Evolutionary conservation across 176 grass and related monocot genomes (phyloP).

Genomic region (Hyparrhenia diplandra): DNA sequence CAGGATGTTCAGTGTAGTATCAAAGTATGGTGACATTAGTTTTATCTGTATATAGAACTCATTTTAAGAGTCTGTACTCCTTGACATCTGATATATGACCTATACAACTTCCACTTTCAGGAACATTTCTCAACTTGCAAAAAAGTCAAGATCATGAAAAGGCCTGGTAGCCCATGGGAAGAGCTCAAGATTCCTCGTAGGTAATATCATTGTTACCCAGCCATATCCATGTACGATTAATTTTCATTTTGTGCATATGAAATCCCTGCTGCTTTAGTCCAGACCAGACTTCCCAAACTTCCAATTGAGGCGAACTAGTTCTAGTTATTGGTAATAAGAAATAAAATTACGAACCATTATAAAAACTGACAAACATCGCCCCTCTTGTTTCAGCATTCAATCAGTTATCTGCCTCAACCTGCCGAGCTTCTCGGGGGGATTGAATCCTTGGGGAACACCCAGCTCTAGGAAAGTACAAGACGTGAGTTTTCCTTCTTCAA

Average conservation of each 20-base stretch:
- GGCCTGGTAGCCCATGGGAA: constrained; percentile 54
- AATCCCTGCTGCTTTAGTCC: neutral
- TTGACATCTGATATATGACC: constrained; percentile 12
- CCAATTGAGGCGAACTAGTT: neutral
- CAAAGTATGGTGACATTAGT: neutral
- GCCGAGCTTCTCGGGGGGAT: constrained; percentile 79
- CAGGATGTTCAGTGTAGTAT: neutral
- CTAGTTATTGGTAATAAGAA: neutral
- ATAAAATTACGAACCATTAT: neutral
- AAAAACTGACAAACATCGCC: neutral
- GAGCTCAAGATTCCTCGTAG: constrained; percentile 69
- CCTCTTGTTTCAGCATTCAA: constrained; percentile 51
- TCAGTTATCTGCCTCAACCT: constrained; percentile 77
- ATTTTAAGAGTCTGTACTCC: neutral
- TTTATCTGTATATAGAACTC: neutral
- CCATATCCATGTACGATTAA: neutral
- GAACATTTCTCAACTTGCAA: constrained; percentile 95
- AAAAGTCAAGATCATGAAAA: constrained; percentile 88
- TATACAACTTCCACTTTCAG: constrained; percentile 41
- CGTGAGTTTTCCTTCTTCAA: constrained; percentile 36
- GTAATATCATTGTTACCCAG: constrained; percentile 21
- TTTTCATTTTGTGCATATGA: neutral
- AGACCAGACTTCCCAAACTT: too few species aligned
- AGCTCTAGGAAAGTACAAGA: constrained; percentile 37
- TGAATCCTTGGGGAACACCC: constrained; percentile 81